Evolutionary conservation across 2,329 filamentous ascomycete species (phyloP).

Genomic region (Podosphaera leucotricha): DNA sequence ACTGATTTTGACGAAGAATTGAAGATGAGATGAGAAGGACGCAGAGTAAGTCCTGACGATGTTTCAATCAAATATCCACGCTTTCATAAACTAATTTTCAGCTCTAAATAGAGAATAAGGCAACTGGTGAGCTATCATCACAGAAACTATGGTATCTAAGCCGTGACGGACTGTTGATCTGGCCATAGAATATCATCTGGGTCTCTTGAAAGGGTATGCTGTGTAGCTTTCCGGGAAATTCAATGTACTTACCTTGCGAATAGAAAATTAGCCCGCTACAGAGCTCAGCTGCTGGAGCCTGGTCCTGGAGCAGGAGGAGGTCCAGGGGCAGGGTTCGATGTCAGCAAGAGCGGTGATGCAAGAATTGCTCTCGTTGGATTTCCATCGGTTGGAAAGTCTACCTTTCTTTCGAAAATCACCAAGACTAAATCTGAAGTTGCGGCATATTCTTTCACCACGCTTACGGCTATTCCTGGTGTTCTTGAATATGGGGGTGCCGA

Average conservation of each 20-base stretch:
- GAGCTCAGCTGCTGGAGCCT: constrained; percentile 85
- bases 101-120: constrained; percentile 63
- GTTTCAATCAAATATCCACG: background rate
- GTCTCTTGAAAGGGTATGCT: constrained; percentile 82
- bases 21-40: constrained; percentile 99
- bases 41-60: constrained; percentile 45
- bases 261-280: constrained; percentile 84
- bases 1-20: constrained; percentile 37
- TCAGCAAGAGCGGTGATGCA: constrained; percentile 89
- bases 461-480: constrained; percentile 92
- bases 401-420: constrained; percentile 95
- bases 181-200: constrained; percentile 79
- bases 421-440: constrained; percentile 94
- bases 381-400: constrained; percentile 95
- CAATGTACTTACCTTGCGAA: constrained; percentile 2
- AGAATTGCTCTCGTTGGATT: constrained; percentile 97
- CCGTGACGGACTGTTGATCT: constrained; percentile 6
- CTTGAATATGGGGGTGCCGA: constrained; percentile 94
- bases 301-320: constrained; percentile 35
- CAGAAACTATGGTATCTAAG: constrained; percentile 1
- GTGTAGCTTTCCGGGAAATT: background rate
- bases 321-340: constrained; percentile 49
- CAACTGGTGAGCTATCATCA: constrained; percentile 47
- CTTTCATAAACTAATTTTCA: background rate
- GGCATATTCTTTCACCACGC: constrained; percentile 88